Percentiles rank a stretch among this genome's conserved stretches.
phyloP scores from a whole-genome alignment of 371 early-diverging fungal species.

The Mortierella sp. region DNA sequence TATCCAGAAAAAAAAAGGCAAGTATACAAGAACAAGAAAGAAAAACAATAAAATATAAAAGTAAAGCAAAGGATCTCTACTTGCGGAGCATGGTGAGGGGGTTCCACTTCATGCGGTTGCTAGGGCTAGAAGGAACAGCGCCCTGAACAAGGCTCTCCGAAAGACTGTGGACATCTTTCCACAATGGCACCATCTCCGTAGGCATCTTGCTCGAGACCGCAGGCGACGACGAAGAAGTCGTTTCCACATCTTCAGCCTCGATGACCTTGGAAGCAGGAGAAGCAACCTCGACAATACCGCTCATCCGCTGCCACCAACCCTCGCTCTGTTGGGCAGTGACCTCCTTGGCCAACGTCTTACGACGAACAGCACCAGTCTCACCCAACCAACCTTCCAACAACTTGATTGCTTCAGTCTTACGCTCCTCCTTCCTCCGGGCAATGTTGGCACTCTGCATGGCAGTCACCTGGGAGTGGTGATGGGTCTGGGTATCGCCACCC shows the following conservation, averaged over 20 bases:
- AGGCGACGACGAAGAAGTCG: conserved; percentile 12
- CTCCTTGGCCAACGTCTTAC: conserved; percentile 37
- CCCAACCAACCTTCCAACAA: conserved; percentile 50
- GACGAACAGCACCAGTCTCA: conserved; percentile 35
- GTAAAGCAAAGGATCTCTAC: neutral
- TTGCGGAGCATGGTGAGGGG: conserved; percentile 45
- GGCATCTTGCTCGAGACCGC: conserved; percentile 26
- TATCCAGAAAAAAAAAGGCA: neutral
- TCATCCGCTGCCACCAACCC: conserved; percentile 51
- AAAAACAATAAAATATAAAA: neutral
- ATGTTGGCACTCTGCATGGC: conserved; percentile 17
- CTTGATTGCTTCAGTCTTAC: conserved; percentile 34
- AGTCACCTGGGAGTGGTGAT: conserved; percentile 20
- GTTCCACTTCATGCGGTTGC: conserved; percentile 47
- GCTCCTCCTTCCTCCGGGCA: conserved; percentile 42
- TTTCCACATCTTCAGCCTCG: neutral
- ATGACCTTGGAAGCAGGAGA: neutral
- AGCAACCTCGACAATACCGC: conserved; percentile 40
- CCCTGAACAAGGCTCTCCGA: conserved; percentile 22
- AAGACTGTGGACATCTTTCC: conserved; percentile 34
- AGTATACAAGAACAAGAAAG: conserved; percentile 2
- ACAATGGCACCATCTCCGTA: conserved; percentile 31
- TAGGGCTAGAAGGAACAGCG: conserved; percentile 32
- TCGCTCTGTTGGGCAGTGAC: conserved; percentile 26
- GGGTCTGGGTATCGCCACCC: conserved; percentile 13